Conservation (phyloP, 345 rosid genomes). For the Aquilaria sinensis region DNA sequence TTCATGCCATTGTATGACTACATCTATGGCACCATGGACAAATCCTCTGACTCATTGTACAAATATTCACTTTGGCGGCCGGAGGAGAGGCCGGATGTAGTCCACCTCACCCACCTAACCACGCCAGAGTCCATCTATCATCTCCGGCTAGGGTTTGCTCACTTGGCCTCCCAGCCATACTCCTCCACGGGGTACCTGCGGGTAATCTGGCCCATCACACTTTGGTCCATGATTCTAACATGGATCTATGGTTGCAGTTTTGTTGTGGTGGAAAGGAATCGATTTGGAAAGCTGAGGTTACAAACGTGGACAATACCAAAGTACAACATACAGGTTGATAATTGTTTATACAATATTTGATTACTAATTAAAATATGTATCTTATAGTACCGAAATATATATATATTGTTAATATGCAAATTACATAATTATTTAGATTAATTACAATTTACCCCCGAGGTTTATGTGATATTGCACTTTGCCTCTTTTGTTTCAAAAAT, state of each 20-base stretch:
- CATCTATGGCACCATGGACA: conserved; percentile 45
- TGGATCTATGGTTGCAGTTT: conserved; percentile 43
- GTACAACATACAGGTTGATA: conserved; percentile 50
- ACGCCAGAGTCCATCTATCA: conserved; percentile 61
- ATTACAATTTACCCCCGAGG: too few relatives aligned
- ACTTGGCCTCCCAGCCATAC: conserved; percentile 49
- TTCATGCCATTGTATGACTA: conserved; percentile 66
- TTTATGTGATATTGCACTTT: too few relatives aligned
- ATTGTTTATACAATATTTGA: neutral
- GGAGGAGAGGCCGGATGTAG: conserved; percentile 54
- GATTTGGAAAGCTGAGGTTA: conserved; percentile 32
- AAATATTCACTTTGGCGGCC: conserved; percentile 31
- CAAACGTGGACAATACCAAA: conserved; percentile 78
- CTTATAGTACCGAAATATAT: too few relatives aligned
- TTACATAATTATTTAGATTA: too few relatives aligned
- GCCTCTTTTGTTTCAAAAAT: too few relatives aligned
- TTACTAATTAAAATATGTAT: too few relatives aligned
- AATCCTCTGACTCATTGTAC: conserved; percentile 23
- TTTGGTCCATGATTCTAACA: conserved; percentile 33
- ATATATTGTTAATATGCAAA: too few relatives aligned
- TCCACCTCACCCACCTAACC: conserved; percentile 58
- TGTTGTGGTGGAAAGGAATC: conserved; percentile 46
- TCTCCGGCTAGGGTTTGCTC: conserved; percentile 48
- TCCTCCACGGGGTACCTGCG: conserved; percentile 36
- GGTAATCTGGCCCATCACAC: conserved; percentile 58